Percentiles rank a stretch among this genome's conserved stretches.
These are phyloP conservation scores for Zymoseptoria pseudotritici DNA, from an alignment of 2,329 filamentous ascomycete species.

Conservation along the genomic window DNA sequence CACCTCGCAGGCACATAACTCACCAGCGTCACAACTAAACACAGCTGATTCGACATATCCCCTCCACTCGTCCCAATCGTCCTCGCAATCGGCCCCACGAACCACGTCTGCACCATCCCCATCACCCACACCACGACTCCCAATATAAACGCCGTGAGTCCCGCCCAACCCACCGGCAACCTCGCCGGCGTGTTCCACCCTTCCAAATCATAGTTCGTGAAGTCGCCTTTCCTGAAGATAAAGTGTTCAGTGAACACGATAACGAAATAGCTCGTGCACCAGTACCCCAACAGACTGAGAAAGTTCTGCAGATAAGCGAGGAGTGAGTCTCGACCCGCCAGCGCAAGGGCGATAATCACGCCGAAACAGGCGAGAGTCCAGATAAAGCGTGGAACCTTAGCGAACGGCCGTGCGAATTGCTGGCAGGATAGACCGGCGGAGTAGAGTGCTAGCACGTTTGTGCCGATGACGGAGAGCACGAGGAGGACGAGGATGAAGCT, in stretches of 20 bases:
- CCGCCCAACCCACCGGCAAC: conserved; percentile 38
- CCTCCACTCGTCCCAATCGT: conserved; percentile 50
- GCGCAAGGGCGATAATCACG: conserved; percentile 37
- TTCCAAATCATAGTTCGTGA: conserved; percentile 38
- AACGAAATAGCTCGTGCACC: conserved; percentile 40
- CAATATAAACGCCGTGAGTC: conserved; percentile 32
- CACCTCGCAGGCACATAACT: conserved; percentile 43
- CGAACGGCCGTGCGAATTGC: conserved; percentile 41
- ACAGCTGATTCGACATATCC: conserved; percentile 50
- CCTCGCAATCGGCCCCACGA: conserved; percentile 49
- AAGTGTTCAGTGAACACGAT: conserved; percentile 42
- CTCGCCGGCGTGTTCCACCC: conserved; percentile 40
- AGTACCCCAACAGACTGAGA: conserved; percentile 41
- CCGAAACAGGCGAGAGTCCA: conserved; percentile 41
- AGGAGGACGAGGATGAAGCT: conserved; percentile 41
- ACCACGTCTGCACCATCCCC: conserved; percentile 43
- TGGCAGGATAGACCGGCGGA: conserved; percentile 39
- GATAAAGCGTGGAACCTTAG: conserved; percentile 46
- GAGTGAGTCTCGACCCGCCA: conserved; percentile 38
- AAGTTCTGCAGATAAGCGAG: conserved; percentile 40
- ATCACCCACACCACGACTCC: conserved; percentile 43
- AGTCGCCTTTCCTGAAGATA: conserved; percentile 35
- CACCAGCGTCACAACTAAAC: conserved; percentile 43
- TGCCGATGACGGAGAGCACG: conserved; percentile 29
- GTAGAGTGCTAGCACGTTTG: conserved; percentile 36